Evolutionary conservation across 345 rosid species (phyloP).

Genomic region (Populus ilicifolia): DNA sequence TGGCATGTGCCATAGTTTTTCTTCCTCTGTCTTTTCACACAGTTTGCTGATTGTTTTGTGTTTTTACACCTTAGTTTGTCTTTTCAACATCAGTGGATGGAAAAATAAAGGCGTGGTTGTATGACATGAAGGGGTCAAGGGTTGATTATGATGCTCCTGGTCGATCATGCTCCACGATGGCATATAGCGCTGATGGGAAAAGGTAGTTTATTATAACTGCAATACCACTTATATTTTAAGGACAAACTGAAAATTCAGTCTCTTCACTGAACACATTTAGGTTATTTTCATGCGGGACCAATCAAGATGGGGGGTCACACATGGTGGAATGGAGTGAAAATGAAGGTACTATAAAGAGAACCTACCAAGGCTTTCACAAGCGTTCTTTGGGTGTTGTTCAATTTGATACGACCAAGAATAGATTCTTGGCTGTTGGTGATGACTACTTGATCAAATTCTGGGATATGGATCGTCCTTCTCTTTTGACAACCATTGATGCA

Average conservation of each 20-base stretch:
- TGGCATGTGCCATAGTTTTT: neutral
- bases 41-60: conserved; percentile 3
- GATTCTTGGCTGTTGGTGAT: conserved; percentile 31
- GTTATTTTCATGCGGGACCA: conserved; percentile 33
- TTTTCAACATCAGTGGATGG: conserved; percentile 90
- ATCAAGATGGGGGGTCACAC: conserved; percentile 24
- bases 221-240: neutral
- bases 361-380: conserved; percentile 23
- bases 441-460: conserved; percentile 27
- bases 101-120: conserved; percentile 90
- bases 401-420: conserved; percentile 28
- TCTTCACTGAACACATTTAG: conserved; percentile 2
- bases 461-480: conserved; percentile 27
- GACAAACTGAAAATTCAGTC: conserved; percentile 1
- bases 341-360: conserved; percentile 28
- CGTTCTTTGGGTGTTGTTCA: conserved; percentile 23
- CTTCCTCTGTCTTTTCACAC: neutral
- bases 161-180: conserved; percentile 75
- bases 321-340: conserved; percentile 37
- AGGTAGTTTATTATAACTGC: conserved; percentile 39
- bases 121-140: conserved; percentile 72
- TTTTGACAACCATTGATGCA: conserved; percentile 23
- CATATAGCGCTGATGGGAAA: conserved; percentile 84
- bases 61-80: conserved; percentile 47
- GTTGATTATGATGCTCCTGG: conserved; percentile 95